Percentiles rank a stretch among this genome's conserved stretches.
phyloP scores from a whole-genome alignment of 371 early-diverging fungal genomes.

The Smittium mucronatum region DNA sequence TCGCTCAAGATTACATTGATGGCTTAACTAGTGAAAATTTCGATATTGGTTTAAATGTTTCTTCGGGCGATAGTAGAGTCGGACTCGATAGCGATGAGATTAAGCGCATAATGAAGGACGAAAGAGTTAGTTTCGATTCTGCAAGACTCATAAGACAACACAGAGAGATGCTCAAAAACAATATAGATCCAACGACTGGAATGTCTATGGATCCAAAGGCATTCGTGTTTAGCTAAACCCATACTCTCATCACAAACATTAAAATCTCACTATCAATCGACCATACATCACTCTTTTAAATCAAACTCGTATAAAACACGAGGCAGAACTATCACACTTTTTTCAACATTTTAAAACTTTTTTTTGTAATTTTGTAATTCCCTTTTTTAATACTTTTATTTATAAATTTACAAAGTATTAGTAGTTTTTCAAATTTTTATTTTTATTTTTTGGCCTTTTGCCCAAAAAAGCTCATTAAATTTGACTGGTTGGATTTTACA shows the following conservation, averaged over 20 bases:
- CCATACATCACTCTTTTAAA: too few relatives aligned
- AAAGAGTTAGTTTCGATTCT: slow-evolving; percentile 61
- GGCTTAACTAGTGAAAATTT: slow-evolving; percentile 59
- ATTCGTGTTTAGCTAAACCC: slow-evolving; percentile 41
- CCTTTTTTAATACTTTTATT: too few relatives aligned
- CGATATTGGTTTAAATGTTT: slow-evolving; percentile 51
- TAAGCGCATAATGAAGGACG: slow-evolving; percentile 55
- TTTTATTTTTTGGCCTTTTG: slow-evolving; percentile 13
- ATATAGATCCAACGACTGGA: slow-evolving; percentile 67
- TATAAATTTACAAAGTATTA: too few relatives aligned
- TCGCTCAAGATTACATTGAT: slow-evolving; percentile 37
- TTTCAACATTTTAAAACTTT: too few relatives aligned
- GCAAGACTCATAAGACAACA: slow-evolving; percentile 65
- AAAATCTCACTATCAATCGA: too few relatives aligned
- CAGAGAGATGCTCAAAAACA: slow-evolving; percentile 49
- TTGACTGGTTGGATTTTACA: slow-evolving; percentile 15
- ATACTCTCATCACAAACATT: too few relatives aligned
- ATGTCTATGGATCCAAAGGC: slow-evolving; percentile 66
- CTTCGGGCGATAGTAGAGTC: slow-evolving; percentile 48
- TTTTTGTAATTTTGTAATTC: too few relatives aligned
- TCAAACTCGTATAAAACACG: too few relatives aligned
- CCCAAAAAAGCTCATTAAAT: slow-evolving; percentile 29
- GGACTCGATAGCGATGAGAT: slow-evolving; percentile 65
- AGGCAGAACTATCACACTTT: too few relatives aligned
- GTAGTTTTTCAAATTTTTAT: too few relatives aligned